Base-by-base conservation (phyloP, 768 basidiomycete genomes). In the Phylloporus scabripes region DNA sequence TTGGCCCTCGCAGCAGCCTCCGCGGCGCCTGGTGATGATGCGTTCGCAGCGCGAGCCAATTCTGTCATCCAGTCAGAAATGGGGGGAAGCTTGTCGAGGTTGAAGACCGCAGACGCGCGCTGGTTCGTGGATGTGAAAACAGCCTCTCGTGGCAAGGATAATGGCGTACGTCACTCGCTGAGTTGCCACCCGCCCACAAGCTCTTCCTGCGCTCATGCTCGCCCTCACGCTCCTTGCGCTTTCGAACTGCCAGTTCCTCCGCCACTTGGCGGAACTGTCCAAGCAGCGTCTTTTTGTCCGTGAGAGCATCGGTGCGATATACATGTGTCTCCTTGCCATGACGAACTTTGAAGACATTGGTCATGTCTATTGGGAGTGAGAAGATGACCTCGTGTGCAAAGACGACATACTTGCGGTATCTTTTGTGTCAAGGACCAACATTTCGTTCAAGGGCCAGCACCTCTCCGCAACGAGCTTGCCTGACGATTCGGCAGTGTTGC, bases 321-420 rank as follows among this genome's bases (percentile, higher is more conserved):
- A 99, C 92, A 62, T 93, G 85, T 1, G 89, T 89, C 66, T 98
- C 95, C 66, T 95, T 96, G 5, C 88, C 85, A 51, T 93, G 83
- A 52, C 87, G 78, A 54, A 99, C 82, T 73, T 97, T 97, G 76
- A 98, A 88, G 4, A 97, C 94, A 58, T 98, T 96, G n/a, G 85
- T 91, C 76, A 98, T 85, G 42, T 70, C 85, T 81, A 43, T 15
- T 45, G 33, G 44, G 29, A 23, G 40, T 55, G 37, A 57, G 32
- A 51, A 36, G 39, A 40, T 7, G 36, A 42, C 45, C 38, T 1
- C 11, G 7, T 4, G 5, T 44, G 20, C 15, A 48, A 29, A 40
- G n/a, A 12, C n/a, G 14, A 56, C 84, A 55, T 49, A 94, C 94
- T 85, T 5, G 91, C 77, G 4, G 92, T 86, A 67, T 98, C 96